Conservation (phyloP, 1,284 basidiomycete species). For the Trichosporon ovoides region DNA sequence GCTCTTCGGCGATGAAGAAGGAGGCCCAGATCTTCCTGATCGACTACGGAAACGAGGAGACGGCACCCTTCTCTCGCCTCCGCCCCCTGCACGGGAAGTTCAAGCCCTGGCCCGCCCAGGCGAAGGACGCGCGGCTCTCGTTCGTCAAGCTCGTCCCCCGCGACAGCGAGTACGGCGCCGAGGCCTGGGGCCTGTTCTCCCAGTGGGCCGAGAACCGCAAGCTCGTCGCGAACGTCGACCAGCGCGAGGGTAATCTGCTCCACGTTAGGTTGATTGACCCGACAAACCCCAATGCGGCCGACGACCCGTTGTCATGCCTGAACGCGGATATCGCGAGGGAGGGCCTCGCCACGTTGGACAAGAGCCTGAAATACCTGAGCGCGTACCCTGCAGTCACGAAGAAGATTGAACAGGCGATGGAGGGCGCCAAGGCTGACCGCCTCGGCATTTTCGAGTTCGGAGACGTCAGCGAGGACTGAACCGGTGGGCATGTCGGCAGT, state of each 20-base stretch:
- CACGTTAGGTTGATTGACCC: conserved; percentile 87
- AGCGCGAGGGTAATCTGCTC: conserved; percentile 66
- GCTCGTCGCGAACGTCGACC: conserved; percentile 82
- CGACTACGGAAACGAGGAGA: conserved; percentile 75
- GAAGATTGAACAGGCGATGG: conserved; percentile 59
- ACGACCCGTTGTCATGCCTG: conserved; percentile 67
- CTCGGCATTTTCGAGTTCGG: conserved; percentile 74
- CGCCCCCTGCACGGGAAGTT: conserved; percentile 80
- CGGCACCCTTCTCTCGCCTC: conserved; percentile 61
- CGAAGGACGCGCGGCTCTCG: conserved; percentile 48
- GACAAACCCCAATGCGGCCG: conserved; percentile 59
- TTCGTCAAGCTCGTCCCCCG: conserved; percentile 74
- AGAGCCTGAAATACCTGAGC: conserved; percentile 65
- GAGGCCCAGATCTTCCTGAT: conserved; percentile 49
- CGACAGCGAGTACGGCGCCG: conserved; percentile 75
- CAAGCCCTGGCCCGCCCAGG: conserved; percentile 69
- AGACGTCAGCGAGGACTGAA: conserved; percentile 27
- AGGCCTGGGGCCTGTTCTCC: conserved; percentile 79
- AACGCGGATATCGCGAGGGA: conserved; percentile 69
- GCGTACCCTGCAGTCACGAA: conserved; percentile 66
- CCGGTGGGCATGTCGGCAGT: too few relatives aligned
- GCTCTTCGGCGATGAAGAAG: conserved; percentile 73
- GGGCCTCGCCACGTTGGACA: conserved; percentile 70
- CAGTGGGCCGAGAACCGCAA: conserved; percentile 78
- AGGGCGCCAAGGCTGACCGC: conserved; percentile 66